Conservation (phyloP, 208 protist genomes). For the Acanthamoeba divionensis region DNA sequence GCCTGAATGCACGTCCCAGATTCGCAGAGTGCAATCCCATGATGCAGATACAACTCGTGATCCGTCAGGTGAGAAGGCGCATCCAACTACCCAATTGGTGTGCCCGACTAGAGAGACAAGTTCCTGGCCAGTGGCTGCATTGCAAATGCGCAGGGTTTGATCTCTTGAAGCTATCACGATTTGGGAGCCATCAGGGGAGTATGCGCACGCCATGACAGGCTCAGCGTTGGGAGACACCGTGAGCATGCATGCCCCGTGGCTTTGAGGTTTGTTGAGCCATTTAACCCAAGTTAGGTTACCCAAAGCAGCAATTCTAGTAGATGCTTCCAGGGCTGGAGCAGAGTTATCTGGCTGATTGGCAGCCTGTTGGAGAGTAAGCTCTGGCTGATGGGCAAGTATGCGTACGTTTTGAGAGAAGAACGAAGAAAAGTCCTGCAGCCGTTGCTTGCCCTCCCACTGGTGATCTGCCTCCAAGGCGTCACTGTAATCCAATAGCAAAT, state of each 20-base stretch:
- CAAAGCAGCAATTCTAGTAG: neutral
- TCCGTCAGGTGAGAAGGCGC: conserved; percentile 14
- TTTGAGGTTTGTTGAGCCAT: conserved; percentile 69
- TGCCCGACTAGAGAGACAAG: conserved; percentile 59
- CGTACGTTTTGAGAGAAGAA: conserved; percentile 58
- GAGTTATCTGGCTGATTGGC: conserved; percentile 64
- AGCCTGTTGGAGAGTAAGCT: conserved; percentile 68
- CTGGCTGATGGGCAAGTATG: conserved; percentile 49
- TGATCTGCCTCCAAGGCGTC: conserved; percentile 12
- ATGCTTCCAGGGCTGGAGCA: neutral
- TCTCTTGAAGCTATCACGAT: conserved; percentile 62
- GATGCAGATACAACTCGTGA: conserved; percentile 50
- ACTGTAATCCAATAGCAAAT: conserved; percentile 69
- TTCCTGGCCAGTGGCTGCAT: conserved; percentile 43
- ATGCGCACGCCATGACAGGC: conserved; percentile 29
- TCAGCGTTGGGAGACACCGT: conserved; percentile 52
- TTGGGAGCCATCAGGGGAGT: conserved; percentile 66
- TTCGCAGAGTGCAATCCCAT: conserved; percentile 33
- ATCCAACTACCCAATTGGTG: conserved; percentile 52
- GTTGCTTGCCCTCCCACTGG: neutral
- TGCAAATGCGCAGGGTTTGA: conserved; percentile 55
- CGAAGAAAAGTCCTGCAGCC: conserved; percentile 59
- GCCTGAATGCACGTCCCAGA: conserved; percentile 66
- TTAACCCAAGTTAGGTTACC: conserved; percentile 50
- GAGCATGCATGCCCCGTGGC: conserved; percentile 35